phyloP scores from a whole-genome alignment of 2,329 filamentous ascomycete genomes.

The Aspergillus pseudoviridinutans region DNA sequence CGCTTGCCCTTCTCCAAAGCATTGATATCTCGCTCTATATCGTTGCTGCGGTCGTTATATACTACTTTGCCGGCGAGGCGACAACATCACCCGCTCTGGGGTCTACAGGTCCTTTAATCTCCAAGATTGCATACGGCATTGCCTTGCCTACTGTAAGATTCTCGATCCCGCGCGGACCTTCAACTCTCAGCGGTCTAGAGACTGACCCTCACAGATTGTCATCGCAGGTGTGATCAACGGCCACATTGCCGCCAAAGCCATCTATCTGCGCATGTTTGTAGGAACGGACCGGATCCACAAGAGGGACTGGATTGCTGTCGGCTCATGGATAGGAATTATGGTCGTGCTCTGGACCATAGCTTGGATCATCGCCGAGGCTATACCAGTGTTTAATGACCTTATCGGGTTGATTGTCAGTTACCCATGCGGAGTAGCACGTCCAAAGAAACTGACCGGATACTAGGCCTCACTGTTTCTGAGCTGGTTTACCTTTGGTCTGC shows the following conservation, averaged over 20 bases:
- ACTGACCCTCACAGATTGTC: slow-evolving; percentile 45
- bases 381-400: slow-evolving; percentile 64
- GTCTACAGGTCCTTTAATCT: slow-evolving; percentile 35
- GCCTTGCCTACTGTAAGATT: slow-evolving; percentile 56
- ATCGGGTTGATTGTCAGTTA: slow-evolving; percentile 51
- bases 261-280: slow-evolving; percentile 60
- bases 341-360: slow-evolving; percentile 54
- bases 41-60: slow-evolving; percentile 62
- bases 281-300: slow-evolving; percentile 51
- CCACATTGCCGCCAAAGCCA: slow-evolving; percentile 61
- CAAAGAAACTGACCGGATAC: background rate
- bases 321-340: slow-evolving; percentile 57
- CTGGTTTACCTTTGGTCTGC: slow-evolving; percentile 54
- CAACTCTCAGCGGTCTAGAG: background rate
- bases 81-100: slow-evolving; percentile 58
- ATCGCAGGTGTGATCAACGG: slow-evolving; percentile 66
- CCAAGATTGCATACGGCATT: slow-evolving; percentile 63
- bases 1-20: slow-evolving; percentile 57
- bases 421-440: background rate
- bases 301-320: slow-evolving; percentile 45
- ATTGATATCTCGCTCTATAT: slow-evolving; percentile 59
- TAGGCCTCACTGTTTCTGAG: slow-evolving; percentile 54
- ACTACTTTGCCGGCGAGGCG: slow-evolving; percentile 57
- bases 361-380: slow-evolving; percentile 64
- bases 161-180: background rate